phyloP scores from a whole-genome alignment of 1,139 yeast genomes.

The Geotrichum fermentans region DNA sequence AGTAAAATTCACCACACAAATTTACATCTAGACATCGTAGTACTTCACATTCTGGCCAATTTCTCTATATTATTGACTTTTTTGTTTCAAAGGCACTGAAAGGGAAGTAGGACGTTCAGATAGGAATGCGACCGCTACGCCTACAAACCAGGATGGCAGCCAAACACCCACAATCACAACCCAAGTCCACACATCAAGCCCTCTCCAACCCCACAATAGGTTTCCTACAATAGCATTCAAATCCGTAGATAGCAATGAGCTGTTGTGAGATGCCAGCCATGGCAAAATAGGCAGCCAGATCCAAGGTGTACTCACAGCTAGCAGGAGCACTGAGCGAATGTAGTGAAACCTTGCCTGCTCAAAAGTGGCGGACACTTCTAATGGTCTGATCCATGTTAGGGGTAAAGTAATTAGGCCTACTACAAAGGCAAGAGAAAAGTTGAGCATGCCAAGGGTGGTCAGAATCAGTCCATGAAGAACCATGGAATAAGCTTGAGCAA shows the following conservation, averaged over 20 bases:
- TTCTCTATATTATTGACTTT: neutral
- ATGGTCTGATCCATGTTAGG: constrained; percentile 56
- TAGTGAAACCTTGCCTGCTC: constrained; percentile 15
- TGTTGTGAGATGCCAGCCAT: constrained; percentile 24
- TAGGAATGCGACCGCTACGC: constrained; percentile 38
- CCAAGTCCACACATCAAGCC: constrained; percentile 86
- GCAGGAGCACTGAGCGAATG: constrained; percentile 8
- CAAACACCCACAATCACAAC: constrained; percentile 66
- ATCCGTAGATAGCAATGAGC: constrained; percentile 29
- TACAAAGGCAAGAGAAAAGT: constrained; percentile 72
- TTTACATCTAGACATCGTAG: neutral
- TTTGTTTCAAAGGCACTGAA: neutral
- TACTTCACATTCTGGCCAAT: neutral
- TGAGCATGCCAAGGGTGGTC: constrained; percentile 71
- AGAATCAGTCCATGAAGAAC: constrained; percentile 63
- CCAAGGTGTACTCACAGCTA: constrained; percentile 24
- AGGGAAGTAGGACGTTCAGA: neutral
- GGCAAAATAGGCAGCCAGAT: constrained; percentile 41
- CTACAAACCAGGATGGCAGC: constrained; percentile 74
- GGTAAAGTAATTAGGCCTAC: constrained; percentile 70
- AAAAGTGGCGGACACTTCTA: constrained; percentile 7
- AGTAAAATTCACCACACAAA: neutral
- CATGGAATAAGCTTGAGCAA: constrained; percentile 43
- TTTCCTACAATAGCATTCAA: constrained; percentile 41
- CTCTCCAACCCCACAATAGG: constrained; percentile 59